Percentiles rank a stretch among this genome's conserved stretches.
Evolutionary conservation across 768 basidiomycete species (phyloP).

Genomic region (Suillus subalutaceus): DNA sequence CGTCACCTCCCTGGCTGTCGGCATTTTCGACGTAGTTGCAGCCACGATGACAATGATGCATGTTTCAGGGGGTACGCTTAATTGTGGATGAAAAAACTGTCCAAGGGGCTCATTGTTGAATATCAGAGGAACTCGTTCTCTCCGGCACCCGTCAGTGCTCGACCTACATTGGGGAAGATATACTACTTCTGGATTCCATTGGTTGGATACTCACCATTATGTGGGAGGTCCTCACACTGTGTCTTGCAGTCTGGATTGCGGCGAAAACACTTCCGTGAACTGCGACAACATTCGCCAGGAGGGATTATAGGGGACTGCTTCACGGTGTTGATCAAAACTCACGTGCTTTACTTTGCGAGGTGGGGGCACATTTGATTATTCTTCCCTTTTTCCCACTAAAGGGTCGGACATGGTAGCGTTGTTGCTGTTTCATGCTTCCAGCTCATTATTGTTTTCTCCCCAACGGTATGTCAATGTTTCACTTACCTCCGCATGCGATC

Average conservation of each 20-base stretch:
- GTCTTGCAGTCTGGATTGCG: neutral
- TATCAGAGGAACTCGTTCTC: neutral
- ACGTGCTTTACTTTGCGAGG: neutral
- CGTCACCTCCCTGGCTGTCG: neutral
- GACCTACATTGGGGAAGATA: neutral
- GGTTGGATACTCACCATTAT: neutral
- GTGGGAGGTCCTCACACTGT: neutral
- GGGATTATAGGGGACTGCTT: neutral
- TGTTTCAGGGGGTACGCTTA: neutral
- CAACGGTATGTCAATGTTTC: neutral
- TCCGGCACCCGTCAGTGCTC: neutral
- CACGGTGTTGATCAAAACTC: neutral
- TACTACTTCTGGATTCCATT: neutral
- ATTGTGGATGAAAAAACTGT: neutral
- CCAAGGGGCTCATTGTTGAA: neutral
- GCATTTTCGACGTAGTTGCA: neutral
- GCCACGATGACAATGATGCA: neutral
- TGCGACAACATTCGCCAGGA: neutral
- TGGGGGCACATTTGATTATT: neutral
- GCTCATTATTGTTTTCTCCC: neutral
- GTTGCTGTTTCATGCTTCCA: neutral
- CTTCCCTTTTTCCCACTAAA: neutral
- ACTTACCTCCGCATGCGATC: neutral
- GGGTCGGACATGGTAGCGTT: neutral
- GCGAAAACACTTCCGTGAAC: neutral